A percentile compares a stretch with the other conserved stretches of the same genome.
Conservation (phyloP, 2,329 filamentous ascomycete species). For the Rutstroemia sp. region DNA sequence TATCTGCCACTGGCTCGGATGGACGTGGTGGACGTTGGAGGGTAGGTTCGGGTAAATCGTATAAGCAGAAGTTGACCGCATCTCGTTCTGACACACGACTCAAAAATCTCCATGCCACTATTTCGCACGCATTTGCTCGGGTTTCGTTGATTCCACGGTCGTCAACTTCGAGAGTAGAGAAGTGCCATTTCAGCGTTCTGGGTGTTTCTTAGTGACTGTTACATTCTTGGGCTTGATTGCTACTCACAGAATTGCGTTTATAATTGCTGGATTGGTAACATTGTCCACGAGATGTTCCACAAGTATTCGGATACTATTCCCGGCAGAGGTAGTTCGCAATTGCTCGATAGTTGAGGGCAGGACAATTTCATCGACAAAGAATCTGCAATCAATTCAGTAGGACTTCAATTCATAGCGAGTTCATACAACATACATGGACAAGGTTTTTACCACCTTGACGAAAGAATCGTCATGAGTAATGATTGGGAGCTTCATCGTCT, state of each 20-base stretch:
- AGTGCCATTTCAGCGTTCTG: constrained; percentile 71
- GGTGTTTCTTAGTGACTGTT: constrained; percentile 1
- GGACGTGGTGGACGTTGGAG: background rate
- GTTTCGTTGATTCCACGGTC: constrained; percentile 60
- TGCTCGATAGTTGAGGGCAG: constrained; percentile 68
- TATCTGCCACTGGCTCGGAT: constrained; percentile 1
- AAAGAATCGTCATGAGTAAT: constrained; percentile 54
- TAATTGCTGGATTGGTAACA: constrained; percentile 61
- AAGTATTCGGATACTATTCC: constrained; percentile 48
- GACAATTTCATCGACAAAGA: constrained; percentile 53
- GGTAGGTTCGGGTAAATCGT: constrained; percentile 51
- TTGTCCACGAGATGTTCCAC: constrained; percentile 56
- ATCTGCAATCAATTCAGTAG: constrained; percentile 37
- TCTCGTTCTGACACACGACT: constrained; percentile 64
- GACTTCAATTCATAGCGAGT: background rate
- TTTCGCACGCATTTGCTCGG: constrained; percentile 68
- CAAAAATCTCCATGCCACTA: constrained; percentile 73
- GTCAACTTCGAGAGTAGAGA: constrained; percentile 50
- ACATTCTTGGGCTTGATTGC: background rate
- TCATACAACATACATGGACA: constrained; percentile 45
- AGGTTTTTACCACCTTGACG: constrained; percentile 57
- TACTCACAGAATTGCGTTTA: constrained; percentile 66
- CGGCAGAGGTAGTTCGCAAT: constrained; percentile 57
- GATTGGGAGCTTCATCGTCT: constrained; percentile 38
- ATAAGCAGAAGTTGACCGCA: constrained; percentile 66